Evolutionary conservation across 179 eudicot species (phyloP).

Genomic region (Pouteria campechiana): DNA sequence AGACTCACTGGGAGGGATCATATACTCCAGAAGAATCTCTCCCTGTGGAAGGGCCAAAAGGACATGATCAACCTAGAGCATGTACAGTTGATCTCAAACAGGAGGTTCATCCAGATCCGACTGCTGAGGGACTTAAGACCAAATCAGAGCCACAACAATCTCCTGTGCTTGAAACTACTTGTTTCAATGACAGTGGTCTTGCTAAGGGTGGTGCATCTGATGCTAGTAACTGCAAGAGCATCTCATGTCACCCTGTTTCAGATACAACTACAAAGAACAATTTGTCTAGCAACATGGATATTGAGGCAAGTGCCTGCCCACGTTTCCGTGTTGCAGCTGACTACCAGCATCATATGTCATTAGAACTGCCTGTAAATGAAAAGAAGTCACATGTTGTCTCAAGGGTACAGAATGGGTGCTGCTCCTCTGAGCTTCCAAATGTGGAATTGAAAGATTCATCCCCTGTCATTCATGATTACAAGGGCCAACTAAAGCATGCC

Average conservation of each 20-base stretch:
- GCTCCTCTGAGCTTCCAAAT: no score
- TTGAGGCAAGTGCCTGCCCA: neutral
- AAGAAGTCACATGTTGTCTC: neutral
- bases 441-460: no score
- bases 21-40: conserved; percentile 4
- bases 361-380: conserved; percentile 4
- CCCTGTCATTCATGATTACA: no score
- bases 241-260: neutral
- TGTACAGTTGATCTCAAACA: conserved; percentile 1
- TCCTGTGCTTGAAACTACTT: conserved; percentile 6
- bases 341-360: neutral
- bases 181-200: conserved; percentile 1
- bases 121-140: conserved; percentile 5
- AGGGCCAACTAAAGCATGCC: no score
- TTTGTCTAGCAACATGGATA: conserved; percentile 3
- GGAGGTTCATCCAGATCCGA: no score
- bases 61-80: neutral
- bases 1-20: no score
- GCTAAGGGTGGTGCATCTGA: conserved; percentile 1
- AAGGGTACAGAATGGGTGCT: neutral
- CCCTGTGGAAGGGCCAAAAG: conserved; percentile 6
- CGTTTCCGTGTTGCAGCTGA: conserved; percentile 4
- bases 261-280: neutral
- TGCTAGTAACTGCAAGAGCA: neutral
- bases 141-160: conserved; percentile 6